A percentile compares a stretch with the other conserved stretches of the same genome.
These are phyloP conservation scores for Gossypium sturtianum DNA, from an alignment of 345 rosid species.

Conservation along the genomic window DNA sequence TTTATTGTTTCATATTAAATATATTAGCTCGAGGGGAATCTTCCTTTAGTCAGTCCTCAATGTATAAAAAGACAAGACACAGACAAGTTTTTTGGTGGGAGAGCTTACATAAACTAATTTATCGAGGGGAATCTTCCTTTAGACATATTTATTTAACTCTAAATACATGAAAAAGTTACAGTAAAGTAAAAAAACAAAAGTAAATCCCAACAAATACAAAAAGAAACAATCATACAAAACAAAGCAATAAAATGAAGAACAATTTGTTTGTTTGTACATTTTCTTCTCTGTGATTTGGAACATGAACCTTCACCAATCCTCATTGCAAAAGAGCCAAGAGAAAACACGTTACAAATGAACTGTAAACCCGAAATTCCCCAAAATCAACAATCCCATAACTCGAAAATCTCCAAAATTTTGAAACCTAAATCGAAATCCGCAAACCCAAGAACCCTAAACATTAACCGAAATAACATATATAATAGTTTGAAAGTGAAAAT, in stretches of 20 bases:
- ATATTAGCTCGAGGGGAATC: slow-evolving; percentile 17
- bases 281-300: slow-evolving; percentile 8
- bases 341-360: not conserved
- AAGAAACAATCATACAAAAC: not conserved
- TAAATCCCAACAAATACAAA: slow-evolving; percentile 29
- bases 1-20: no score
- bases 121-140: not conserved
- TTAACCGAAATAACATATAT: no score
- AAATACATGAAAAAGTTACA: not conserved
- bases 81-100: slow-evolving; percentile 24
- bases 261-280: not conserved
- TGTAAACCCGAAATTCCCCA: no score
- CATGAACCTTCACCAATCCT: slow-evolving; percentile 4
- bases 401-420: no score
- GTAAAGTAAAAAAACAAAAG: slow-evolving; percentile 21
- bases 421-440: no score
- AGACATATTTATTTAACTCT: slow-evolving; percentile 18
- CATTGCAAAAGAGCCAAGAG: slow-evolving; percentile 13
- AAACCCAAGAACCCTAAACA: no score
- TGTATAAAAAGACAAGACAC: slow-evolving; percentile 30
- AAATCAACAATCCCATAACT: no score
- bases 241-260: not conserved
- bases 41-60: slow-evolving; percentile 20
- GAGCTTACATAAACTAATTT: slow-evolving; percentile 28
- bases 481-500: no score